phyloP scores from a whole-genome alignment of 306 rosid species.

The Inga leiocalycina region DNA sequence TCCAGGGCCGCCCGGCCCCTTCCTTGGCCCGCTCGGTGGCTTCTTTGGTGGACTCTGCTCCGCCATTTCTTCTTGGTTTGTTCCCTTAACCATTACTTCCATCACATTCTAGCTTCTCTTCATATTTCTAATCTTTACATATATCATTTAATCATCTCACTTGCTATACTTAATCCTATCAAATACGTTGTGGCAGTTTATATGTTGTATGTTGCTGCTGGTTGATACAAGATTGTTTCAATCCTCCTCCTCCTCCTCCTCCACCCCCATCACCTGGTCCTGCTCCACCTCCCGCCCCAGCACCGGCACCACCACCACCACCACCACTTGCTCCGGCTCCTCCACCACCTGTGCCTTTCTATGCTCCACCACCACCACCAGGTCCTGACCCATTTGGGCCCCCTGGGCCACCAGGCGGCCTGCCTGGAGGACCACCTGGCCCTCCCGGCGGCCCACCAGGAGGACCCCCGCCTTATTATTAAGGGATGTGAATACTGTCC shows the following conservation, averaged over 20 bases:
- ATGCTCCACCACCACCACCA: background rate
- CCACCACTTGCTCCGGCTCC: background rate
- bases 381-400: background rate
- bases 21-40: constrained; percentile 29
- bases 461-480: constrained; percentile 1
- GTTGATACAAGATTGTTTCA: constrained; percentile 18
- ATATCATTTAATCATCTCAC: background rate
- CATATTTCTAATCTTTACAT: background rate
- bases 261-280: background rate
- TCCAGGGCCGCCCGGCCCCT: constrained; percentile 20
- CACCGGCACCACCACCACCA: background rate
- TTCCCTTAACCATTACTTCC: background rate
- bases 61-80: constrained; percentile 54
- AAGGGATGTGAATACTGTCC: background rate
- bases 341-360: background rate
- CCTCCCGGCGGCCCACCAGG: background rate
- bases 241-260: background rate
- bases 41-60: constrained; percentile 37
- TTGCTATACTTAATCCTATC: background rate
- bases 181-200: constrained; percentile 32
- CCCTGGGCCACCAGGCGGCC: constrained; percentile 18
- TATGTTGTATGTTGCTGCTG: constrained; percentile 47
- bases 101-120: background rate
- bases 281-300: background rate
- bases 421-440: background rate